Conservation (phyloP, 495 filamentous ascomycete genomes). For the Podospora anserina region DNA sequence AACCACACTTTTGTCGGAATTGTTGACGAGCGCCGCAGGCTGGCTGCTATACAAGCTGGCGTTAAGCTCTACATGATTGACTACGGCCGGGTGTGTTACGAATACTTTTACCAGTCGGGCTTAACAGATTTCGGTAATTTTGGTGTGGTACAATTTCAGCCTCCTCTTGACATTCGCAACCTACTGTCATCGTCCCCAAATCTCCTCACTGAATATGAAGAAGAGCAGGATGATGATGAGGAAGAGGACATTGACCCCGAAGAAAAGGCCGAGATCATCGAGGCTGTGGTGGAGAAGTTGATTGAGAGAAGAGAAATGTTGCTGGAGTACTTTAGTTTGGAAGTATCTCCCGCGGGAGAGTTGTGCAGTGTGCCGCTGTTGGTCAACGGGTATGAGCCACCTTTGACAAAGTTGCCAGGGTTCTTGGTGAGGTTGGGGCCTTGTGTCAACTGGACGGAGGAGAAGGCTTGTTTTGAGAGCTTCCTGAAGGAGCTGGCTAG, state of each 20-base stretch:
- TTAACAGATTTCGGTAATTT: constrained; percentile 97
- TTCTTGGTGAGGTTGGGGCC: constrained; percentile 90
- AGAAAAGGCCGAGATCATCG: constrained; percentile 61
- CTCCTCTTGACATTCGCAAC: constrained; percentile 66
- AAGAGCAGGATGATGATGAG: constrained; percentile 32
- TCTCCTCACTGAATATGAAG: constrained; percentile 43
- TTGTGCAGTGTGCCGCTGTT: constrained; percentile 77
- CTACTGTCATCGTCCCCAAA: constrained; percentile 62
- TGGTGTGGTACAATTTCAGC: constrained; percentile 75
- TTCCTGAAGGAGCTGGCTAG: constrained; percentile 85
- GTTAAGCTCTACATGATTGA: constrained; percentile 92
- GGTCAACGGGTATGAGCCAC: constrained; percentile 83
- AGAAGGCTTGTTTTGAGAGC: constrained; percentile 80
- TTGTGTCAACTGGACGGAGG: constrained; percentile 78
- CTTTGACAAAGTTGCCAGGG: constrained; percentile 77
- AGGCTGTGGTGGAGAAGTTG: constrained; percentile 57
- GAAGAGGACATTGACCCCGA: constrained; percentile 55
- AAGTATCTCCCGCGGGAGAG: constrained; percentile 75
- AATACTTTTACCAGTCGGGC: constrained; percentile 96
- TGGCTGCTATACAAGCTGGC: constrained; percentile 89
- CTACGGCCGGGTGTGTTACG: constrained; percentile 81
- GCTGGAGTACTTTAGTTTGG: constrained; percentile 83
- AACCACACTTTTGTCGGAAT: constrained; percentile 92
- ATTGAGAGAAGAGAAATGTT: constrained; percentile 81
- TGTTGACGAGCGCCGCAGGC: constrained; percentile 79